Evolutionary conservation across 805 yeast species (phyloP), one percentile per base, ranked within the genome.

Genomic region (Suhomyces prunicola): DNA sequence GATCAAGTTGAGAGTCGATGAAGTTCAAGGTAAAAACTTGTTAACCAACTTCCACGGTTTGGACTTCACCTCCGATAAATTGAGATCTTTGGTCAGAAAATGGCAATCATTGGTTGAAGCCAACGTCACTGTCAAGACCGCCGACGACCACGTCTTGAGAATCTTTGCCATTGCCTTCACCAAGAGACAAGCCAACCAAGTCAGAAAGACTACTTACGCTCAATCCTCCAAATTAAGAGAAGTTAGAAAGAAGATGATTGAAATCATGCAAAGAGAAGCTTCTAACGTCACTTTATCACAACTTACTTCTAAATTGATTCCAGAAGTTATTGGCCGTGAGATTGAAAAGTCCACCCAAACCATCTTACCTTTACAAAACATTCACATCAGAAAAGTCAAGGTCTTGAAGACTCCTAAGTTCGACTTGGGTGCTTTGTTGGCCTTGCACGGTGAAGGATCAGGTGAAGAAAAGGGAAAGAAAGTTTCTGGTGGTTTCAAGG

Each of bases 41-140:
- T 85, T 92, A 77, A 92, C 98, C 84, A 93, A 93, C 94, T 93
- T 92, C 96, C 97, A 92, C 85, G 98, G 98, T 73, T 80, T 93
- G 80, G 96, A 91, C 84, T 92, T 93, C 87, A 92, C 98, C 73
- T 83, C 96, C 64, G 97, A 92, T 84, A 93, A 93, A 85, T 83
- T 93, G 76, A 90, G 96, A 83, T 92, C 97, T 55, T 85, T 93
- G 78, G 97, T 92, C 62, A 90, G 97, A 87, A 92, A 93, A 81
- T 93, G 97, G 97, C 98, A 92, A 85, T 86, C 97, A 64, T 84
- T 93, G 79, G 96, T 92, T 68, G 98, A 92, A 85, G 96, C 96
- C 73, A 90, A 90, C 77, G 97, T 92, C 69, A 91, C 98, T 68
- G 97, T 91, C 73, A 92, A 92, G 88, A 92, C 98, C 72, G 76